Conservation (phyloP, 176 grass and related monocot species). For the Zoysia japonica region DNA sequence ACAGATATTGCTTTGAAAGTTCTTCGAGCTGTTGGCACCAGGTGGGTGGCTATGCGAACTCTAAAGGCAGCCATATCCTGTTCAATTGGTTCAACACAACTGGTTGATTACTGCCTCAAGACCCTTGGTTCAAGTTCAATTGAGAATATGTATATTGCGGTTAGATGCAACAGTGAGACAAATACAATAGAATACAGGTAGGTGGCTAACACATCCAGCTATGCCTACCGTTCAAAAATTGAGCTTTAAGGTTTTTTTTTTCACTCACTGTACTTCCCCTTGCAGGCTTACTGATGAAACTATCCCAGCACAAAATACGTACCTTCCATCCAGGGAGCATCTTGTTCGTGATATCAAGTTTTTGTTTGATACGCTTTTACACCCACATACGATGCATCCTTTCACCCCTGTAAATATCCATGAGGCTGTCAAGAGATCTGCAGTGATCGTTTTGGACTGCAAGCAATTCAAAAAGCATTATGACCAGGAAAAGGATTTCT, state of each 20-base stretch:
- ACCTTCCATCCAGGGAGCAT: conserved; percentile 37
- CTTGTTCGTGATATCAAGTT: conserved; percentile 63
- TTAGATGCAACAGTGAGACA: conserved; percentile 55
- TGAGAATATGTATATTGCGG: conserved; percentile 47
- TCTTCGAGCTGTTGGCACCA: conserved; percentile 44
- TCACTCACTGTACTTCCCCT: conserved; percentile 6
- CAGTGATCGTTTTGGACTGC: conserved; percentile 57
- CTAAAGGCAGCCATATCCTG: conserved; percentile 47
- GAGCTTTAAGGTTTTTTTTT: neutral
- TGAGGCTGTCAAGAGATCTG: conserved; percentile 36
- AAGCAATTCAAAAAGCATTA: conserved; percentile 83
- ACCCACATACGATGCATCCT: conserved; percentile 53
- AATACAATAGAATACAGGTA: conserved; percentile 71
- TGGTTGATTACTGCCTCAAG: conserved; percentile 60
- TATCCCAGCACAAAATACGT: neutral
- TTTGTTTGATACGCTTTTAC: conserved; percentile 51
- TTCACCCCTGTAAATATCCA: conserved; percentile 42
- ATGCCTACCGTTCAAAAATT: neutral
- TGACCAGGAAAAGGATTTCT: conserved; percentile 41
- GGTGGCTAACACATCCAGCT: neutral
- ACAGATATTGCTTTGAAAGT: conserved; percentile 54
- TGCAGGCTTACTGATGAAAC: conserved; percentile 42
- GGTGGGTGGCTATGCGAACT: conserved; percentile 55
- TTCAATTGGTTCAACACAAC: conserved; percentile 40
- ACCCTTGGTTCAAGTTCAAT: conserved; percentile 34